phyloP scores from a whole-genome alignment of 2,329 filamentous ascomycete genomes.

The Talaromyces rugulosus region DNA sequence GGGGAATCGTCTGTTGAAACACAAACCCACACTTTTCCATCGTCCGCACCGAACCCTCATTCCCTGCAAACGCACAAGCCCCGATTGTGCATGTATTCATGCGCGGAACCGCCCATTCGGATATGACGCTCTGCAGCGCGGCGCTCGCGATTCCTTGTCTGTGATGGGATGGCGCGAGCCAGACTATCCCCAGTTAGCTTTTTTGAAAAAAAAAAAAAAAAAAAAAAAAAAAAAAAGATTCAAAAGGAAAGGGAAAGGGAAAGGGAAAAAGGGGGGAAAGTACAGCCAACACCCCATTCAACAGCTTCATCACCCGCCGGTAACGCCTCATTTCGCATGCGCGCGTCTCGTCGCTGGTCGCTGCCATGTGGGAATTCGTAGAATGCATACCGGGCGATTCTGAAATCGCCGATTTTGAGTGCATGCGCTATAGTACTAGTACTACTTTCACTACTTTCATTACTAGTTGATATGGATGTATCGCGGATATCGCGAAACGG shows the following conservation, averaged over 20 bases:
- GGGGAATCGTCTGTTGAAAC: conserved; percentile 15
- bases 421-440: conserved; percentile 8
- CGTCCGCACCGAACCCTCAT: conserved; percentile 22
- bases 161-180: conserved; percentile 22
- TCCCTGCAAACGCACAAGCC: conserved; percentile 20
- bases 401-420: conserved; percentile 21
- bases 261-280: neutral
- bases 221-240: neutral
- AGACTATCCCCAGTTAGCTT: conserved; percentile 17
- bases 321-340: conserved; percentile 17
- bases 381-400: conserved; percentile 20
- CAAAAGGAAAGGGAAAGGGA: too few species aligned
- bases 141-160: conserved; percentile 27
- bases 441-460: neutral
- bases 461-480: neutral
- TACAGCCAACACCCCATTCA: conserved; percentile 24
- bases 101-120: conserved; percentile 23
- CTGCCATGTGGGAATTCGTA: conserved; percentile 18
- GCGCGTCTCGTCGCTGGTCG: conserved; percentile 15
- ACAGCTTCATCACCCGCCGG: conserved; percentile 20
- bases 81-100: conserved; percentile 23
- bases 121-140: conserved; percentile 19
- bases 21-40: conserved; percentile 27
- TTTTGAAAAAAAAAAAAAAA: neutral
- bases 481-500: conserved; percentile 22